These are phyloP conservation scores for Cyclotella sp. DNA, from an alignment of 108 stramenopile genomes.

Conservation along the genomic window DNA sequence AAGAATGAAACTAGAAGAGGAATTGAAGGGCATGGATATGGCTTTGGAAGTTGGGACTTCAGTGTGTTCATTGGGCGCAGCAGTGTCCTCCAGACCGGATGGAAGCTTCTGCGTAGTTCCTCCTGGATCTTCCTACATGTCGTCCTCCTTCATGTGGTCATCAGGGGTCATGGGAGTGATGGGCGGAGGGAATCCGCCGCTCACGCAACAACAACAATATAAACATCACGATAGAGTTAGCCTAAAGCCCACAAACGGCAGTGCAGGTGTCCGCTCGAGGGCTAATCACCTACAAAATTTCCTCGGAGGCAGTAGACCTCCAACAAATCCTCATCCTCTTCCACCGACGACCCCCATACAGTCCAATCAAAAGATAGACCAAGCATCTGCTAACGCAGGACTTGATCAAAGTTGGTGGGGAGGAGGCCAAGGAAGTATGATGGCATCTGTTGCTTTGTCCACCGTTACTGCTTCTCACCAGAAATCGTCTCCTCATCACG, in stretches of 20 bases:
- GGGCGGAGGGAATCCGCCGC: conserved; percentile 15
- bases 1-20: conserved; percentile 87
- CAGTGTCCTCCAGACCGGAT: conserved; percentile 58
- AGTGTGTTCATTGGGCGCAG: conserved; percentile 67
- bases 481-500: conserved; percentile 8
- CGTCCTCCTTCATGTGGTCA: conserved; percentile 63
- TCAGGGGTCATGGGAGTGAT: conserved; percentile 33
- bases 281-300: conserved; percentile 83
- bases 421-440: conserved; percentile 55
- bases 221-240: conserved; percentile 22
- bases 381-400: conserved; percentile 35
- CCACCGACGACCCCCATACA: conserved; percentile 14
- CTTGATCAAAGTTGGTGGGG: conserved; percentile 91
- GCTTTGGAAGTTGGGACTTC: conserved; percentile 83
- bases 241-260: conserved; percentile 22
- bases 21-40: conserved; percentile 83
- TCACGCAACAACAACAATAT: conserved; percentile 24
- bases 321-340: conserved; percentile 14
- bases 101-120: conserved; percentile 88
- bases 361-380: conserved; percentile 29
- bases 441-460: conserved; percentile 52
- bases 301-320: conserved; percentile 41
- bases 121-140: conserved; percentile 77
- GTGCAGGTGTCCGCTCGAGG: conserved; percentile 62
- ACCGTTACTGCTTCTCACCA: conserved; percentile 36